phyloP scores from a whole-genome alignment of 2,329 filamentous ascomycete species.

The Diplodia sapinea region DNA sequence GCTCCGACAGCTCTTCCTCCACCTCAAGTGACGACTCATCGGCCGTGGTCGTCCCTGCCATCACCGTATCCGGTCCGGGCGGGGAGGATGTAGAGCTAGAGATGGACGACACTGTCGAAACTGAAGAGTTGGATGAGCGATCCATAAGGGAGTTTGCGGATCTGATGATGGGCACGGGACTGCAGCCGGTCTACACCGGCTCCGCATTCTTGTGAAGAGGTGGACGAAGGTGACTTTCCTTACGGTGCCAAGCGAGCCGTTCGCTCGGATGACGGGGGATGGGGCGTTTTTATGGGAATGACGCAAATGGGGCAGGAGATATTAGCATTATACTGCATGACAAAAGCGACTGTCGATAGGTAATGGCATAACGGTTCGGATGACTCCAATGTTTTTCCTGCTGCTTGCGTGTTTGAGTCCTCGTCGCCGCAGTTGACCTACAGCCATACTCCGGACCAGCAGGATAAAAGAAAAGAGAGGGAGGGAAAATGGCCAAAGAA shows the following conservation, averaged over 20 bases:
- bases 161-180: constrained; percentile 13
- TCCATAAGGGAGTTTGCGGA: constrained; percentile 15
- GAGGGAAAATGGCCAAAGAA: too few species aligned
- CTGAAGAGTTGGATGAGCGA: constrained; percentile 8
- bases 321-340: constrained; percentile 16
- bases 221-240: background rate
- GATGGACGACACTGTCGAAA: background rate
- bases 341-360: constrained; percentile 22
- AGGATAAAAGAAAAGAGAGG: background rate
- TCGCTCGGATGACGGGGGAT: background rate
- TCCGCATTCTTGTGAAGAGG: constrained; percentile 18
- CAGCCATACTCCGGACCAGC: too few species aligned
- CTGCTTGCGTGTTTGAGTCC: background rate
- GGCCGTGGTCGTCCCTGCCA: background rate
- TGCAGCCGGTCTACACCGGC: constrained; percentile 14
- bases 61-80: constrained; percentile 17
- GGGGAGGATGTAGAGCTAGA: constrained; percentile 17
- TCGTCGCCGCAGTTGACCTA: background rate
- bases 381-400: background rate
- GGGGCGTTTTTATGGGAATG: constrained; percentile 4
- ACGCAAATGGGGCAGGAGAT: background rate
- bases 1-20: background rate
- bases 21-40: background rate
- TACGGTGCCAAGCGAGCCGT: background rate
- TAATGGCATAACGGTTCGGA: constrained; percentile 22